phyloP scores from a whole-genome alignment of 306 rosid species.

The Cyclanthera cordifolia region DNA sequence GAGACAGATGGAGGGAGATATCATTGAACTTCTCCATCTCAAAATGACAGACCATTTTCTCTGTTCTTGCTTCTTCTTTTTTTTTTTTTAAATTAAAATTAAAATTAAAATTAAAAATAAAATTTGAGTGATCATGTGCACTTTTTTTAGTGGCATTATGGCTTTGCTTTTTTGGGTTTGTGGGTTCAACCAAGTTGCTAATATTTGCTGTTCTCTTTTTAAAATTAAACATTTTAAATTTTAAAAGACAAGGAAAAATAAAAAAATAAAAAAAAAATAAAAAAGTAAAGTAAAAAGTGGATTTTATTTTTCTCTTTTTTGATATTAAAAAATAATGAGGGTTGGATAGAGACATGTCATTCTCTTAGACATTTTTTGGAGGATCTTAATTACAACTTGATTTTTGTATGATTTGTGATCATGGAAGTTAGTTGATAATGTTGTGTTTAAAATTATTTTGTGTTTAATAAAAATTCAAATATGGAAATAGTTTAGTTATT shows the following conservation, averaged over 20 bases:
- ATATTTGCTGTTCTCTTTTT: no score
- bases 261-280: no score
- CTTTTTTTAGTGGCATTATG: slow-evolving; percentile 5
- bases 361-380: background rate
- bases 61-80: background rate
- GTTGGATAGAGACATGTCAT: background rate
- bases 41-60: background rate
- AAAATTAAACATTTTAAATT: background rate
- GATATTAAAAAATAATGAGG: no score
- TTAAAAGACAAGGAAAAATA: background rate
- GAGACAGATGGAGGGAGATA: no score
- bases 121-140: no score
- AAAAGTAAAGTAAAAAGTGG: no score
- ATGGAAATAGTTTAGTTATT: background rate
- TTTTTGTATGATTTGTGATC: background rate
- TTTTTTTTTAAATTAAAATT: no score
- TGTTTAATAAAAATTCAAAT: no score
- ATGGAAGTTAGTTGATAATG: background rate
- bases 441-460: no score
- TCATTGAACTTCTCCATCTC: no score
- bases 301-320: no score
- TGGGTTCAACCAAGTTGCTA: background rate
- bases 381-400: background rate
- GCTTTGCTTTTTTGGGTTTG: slow-evolving; percentile 9
- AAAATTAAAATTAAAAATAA: no score